Conservation (phyloP, 2,329 filamentous ascomycete genomes). For the Drechslerella dactyloides region DNA sequence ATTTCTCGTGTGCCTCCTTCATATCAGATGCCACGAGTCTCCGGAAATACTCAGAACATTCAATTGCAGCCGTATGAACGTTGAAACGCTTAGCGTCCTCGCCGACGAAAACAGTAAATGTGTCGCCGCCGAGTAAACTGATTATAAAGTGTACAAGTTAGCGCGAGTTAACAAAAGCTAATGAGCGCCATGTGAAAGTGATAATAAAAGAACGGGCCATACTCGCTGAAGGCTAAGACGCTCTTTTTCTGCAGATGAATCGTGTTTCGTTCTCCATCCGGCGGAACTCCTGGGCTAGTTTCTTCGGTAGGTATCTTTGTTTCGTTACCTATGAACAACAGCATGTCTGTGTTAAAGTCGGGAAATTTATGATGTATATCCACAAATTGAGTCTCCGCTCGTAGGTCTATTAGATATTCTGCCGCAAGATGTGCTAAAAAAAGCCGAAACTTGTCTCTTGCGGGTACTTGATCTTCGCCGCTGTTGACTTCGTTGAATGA, state of each 20-base stretch:
- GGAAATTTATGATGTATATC: slow-evolving; percentile 28
- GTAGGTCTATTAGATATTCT: slow-evolving; percentile 9
- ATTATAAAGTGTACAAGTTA: slow-evolving; percentile 8
- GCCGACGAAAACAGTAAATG: slow-evolving; percentile 8
- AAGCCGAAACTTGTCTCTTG: slow-evolving; percentile 14
- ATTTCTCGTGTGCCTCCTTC: slow-evolving; percentile 16
- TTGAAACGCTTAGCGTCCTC: slow-evolving; percentile 15
- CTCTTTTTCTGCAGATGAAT: slow-evolving; percentile 13
- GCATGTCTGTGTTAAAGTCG: slow-evolving; percentile 36
- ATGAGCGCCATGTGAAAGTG: background rate
- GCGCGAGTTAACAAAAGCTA: slow-evolving; percentile 6
- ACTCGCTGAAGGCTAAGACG: slow-evolving; percentile 16
- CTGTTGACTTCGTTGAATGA: background rate
- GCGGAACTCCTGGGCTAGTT: background rate
- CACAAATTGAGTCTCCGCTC: background rate
- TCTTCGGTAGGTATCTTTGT: background rate
- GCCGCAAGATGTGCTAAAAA: slow-evolving; percentile 19
- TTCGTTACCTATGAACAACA: slow-evolving; percentile 17
- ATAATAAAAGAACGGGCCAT: slow-evolving; percentile 4
- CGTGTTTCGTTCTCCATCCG: background rate
- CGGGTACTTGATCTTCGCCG: background rate
- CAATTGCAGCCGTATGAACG: slow-evolving; percentile 12
- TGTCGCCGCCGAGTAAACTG: slow-evolving; percentile 8
- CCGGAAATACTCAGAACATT: slow-evolving; percentile 24
- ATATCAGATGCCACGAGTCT: slow-evolving; percentile 11